Evolutionary conservation across 495 filamentous ascomycete species (phyloP), one percentile per base, ranked within the genome.

Genomic region (Penicillium subrubescens): DNA sequence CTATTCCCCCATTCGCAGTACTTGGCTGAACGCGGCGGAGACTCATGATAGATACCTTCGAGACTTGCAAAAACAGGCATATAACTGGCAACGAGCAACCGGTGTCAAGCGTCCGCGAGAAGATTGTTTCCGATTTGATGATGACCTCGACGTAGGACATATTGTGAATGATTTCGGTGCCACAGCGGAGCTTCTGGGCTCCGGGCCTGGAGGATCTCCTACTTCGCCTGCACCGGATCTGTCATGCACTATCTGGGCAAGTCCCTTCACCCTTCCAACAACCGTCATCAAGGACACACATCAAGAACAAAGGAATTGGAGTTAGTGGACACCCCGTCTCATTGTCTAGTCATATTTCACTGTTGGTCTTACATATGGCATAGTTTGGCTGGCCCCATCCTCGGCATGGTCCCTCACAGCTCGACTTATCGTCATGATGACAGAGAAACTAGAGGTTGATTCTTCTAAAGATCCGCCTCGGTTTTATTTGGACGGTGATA

Each of bases 331-430:
- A 17, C 12, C 6, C 12, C 3, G 37, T 6, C 37, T 41, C 2
- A 14, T 41, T 17, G 5, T 41, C 5, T 41, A 31, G 6, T 15
- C 17, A 8, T 15, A 5, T 41, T 23, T 48, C 15, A 33, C 25
- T 53, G 8, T 25, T 53, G 3, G 15, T 29, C 44, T 67, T 3
- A 54, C 37, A 65, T 39, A 33, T 61, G 4, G 33, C 2, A 33
- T 53, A 77, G 74, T 69, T 25, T 77, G 74, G 74, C 65, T 77
- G 14, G 70, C 74, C 3, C 74, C 73, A 1, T 64, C 71, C 1
- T 77, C 74, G 10, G 23, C 64, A 23, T 77, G 74, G 74, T 75
- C 72, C 29, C 64, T 77, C 55, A 75, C 71, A 5, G 58, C 69
- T 17, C 72, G 74, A 46, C 67, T 77, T 1, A 64, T 61, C 7